These are phyloP conservation scores for Nicotiana otophora DNA, from an alignment of 257 asterid genomes.

Conservation along the genomic window DNA sequence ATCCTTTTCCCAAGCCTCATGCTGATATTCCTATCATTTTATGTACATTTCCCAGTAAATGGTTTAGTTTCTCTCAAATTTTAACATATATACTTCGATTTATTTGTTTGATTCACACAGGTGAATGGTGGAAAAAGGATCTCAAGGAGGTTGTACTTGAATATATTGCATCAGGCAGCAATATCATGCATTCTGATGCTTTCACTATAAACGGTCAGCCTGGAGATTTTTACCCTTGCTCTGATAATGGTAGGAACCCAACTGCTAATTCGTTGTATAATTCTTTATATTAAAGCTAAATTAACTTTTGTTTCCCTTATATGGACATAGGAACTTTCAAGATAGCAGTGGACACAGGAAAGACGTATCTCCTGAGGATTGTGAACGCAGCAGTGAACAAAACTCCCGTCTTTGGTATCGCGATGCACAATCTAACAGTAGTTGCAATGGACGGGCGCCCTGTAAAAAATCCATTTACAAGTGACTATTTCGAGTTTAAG, in stretches of 20 bases:
- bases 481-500: neutral
- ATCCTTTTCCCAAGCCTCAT: conserved; percentile 42
- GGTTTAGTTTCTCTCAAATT: neutral
- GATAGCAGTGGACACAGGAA: conserved; percentile 6
- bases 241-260: neutral
- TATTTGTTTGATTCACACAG: neutral
- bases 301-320: too few species aligned
- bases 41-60: conserved; percentile 18
- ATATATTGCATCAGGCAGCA: neutral
- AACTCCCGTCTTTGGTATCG: conserved; percentile 13
- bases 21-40: conserved; percentile 44
- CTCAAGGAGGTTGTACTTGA: neutral
- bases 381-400: conserved; percentile 15
- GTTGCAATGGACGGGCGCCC: conserved; percentile 14
- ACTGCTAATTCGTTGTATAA: neutral
- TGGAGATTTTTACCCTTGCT: conserved; percentile 11
- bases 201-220: conserved; percentile 12
- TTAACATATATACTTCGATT: too few species aligned
- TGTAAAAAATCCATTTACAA: neutral
- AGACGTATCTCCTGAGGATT: conserved; percentile 9
- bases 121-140: conserved; percentile 13
- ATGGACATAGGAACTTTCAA: conserved; percentile 2
- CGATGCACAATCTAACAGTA: conserved; percentile 10
- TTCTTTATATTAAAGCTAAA: too few species aligned
- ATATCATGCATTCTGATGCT: conserved; percentile 3